Evolutionary conservation across 768 basidiomycete genomes (phyloP), one percentile per base, ranked within the genome.

Genomic region (Terana coerulea): DNA sequence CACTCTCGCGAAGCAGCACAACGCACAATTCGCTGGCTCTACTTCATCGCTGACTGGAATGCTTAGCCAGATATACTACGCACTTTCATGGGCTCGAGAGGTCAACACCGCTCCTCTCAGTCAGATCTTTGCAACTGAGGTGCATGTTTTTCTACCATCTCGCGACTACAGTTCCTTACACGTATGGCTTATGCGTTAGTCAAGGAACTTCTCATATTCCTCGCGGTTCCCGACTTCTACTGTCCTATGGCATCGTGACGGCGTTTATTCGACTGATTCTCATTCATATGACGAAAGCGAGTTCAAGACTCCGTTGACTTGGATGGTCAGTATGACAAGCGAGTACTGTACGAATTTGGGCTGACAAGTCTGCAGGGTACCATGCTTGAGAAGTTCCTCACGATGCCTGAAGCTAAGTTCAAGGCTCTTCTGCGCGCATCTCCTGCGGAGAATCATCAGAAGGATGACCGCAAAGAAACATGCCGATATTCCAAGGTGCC

Each of bases 41-140:
- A 98, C 95, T 0, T 95, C 93, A 7, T 93, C 91, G 1, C 67
- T 97, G 46, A 86, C 91, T 0, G 84, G 88, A 30, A 81, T 94
- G 60, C 74, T 97, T 36, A 76, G 81, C 37, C 93, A 98, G 42
- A 81, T 95, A 15, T 98, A 97, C 64, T 91, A 92, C 62, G 75
- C 93, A 15, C 72, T 97, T 4, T 93, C 91, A 21, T 79, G 79
- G 17, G 78, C 85, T 56, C 86, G 81, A 60, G 67, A 69, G 0
- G 76, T 92, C 22, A 81, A 94, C 62, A 77, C 77, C 2, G 69
- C 72, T 5, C 71, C 69, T 21, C 66, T 97, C 37, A 89, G 86
- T 59, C 65, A 67, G 12, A 72, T 70, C 1, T 97, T 91, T 62
- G 59, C 62, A 2, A 61, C 67, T 14, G 78, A 84, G 69, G 91